Conservation (phyloP, 2,329 filamentous ascomycete species). For the Exophiala oligosperma region DNA sequence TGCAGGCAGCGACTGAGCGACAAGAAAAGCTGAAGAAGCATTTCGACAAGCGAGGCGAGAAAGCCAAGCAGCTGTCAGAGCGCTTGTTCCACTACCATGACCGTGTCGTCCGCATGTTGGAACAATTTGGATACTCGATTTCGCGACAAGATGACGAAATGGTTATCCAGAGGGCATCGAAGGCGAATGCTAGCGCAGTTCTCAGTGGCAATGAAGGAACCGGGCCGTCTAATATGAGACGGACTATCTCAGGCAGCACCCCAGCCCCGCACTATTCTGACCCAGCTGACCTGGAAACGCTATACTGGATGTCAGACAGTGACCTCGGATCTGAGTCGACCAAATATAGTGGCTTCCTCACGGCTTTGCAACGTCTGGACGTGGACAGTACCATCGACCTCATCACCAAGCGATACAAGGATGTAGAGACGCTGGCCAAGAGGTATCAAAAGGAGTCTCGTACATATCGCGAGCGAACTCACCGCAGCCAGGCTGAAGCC, state of each 20-base stretch:
- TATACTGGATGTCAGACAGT: constrained; percentile 78
- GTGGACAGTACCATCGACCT: constrained; percentile 81
- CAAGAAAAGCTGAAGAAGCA: constrained; percentile 47
- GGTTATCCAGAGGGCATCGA: constrained; percentile 70
- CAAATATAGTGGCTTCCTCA: constrained; percentile 74
- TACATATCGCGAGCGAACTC: constrained; percentile 82
- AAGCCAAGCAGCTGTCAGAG: constrained; percentile 80
- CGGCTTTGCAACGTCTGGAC: constrained; percentile 74
- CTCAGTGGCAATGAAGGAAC: constrained; percentile 37
- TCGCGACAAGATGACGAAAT: constrained; percentile 71
- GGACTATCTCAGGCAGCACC: constrained; percentile 51
- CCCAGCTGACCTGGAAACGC: constrained; percentile 66
- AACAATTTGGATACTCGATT: constrained; percentile 82
- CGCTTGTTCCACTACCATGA: constrained; percentile 82
- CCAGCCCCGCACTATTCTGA: constrained; percentile 59
- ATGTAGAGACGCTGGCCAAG: constrained; percentile 87
- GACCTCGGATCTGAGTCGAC: constrained; percentile 66
- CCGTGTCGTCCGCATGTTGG: constrained; percentile 76
- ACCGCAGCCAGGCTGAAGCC: constrained; percentile 76
- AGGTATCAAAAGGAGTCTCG: constrained; percentile 91
- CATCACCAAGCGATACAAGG: constrained; percentile 84
- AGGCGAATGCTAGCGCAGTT: constrained; percentile 50
- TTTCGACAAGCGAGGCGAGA: constrained; percentile 68
- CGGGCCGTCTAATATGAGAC: constrained; percentile 36
- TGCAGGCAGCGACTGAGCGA: constrained; percentile 28